These are phyloP conservation scores for Tolypocladium amazonense DNA, from an alignment of 2,329 filamentous ascomycete genomes.

Conservation along the genomic window DNA sequence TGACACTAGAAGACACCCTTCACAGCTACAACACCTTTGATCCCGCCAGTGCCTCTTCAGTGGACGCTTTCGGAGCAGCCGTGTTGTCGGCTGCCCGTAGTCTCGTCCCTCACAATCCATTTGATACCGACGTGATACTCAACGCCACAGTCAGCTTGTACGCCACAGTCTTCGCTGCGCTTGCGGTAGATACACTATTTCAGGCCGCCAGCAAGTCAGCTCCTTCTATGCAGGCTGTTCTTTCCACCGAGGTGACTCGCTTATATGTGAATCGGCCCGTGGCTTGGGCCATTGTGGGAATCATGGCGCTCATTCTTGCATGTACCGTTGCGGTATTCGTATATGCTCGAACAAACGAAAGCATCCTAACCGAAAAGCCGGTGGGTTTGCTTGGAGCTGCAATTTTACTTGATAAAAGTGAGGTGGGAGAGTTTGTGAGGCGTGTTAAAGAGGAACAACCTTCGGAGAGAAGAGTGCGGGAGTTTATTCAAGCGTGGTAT, in stretches of 20 bases:
- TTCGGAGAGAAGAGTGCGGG: not conserved
- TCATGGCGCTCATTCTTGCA: not conserved
- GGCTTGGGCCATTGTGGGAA: not conserved
- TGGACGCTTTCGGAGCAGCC: not conserved
- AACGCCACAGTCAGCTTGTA: not conserved
- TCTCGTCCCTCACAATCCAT: not conserved
- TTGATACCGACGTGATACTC: not conserved
- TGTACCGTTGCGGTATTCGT: not conserved
- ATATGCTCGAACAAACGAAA: not conserved
- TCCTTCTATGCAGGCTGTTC: not conserved
- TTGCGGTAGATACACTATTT: not conserved
- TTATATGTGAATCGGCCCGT: not conserved
- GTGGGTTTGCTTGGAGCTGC: not conserved
- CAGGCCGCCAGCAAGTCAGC: not conserved
- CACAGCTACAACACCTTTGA: not conserved
- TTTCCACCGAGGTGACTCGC: not conserved
- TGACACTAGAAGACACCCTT: not conserved
- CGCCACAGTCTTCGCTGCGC: not conserved
- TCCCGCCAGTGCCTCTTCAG: not conserved
- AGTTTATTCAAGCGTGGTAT: not conserved
- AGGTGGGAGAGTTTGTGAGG: not conserved
- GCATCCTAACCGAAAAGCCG: not conserved
- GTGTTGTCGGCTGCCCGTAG: not conserved
- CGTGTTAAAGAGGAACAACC: not conserved
- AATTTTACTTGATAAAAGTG: not conserved